These are phyloP conservation scores for Cenchrus purpureus DNA, from an alignment of 176 grass and related monocot species.

Conservation along the genomic window DNA sequence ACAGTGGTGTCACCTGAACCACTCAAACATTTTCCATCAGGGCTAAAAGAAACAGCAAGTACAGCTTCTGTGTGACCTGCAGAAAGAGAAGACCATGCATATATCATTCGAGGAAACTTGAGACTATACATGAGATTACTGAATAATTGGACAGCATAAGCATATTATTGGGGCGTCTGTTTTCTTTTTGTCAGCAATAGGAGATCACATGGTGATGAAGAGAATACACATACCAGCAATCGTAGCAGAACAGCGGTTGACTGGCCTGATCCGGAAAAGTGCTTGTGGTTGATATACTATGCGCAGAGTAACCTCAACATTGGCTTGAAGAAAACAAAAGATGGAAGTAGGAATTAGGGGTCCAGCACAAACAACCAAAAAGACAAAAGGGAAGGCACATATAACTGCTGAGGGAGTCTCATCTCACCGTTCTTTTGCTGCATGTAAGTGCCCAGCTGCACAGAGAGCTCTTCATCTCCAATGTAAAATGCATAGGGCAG, in stretches of 20 bases:
- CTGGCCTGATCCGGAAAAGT: slow-evolving; percentile 81
- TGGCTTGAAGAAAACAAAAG: slow-evolving; percentile 49
- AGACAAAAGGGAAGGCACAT: not conserved
- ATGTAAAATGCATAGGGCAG: slow-evolving; percentile 91
- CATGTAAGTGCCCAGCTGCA: slow-evolving; percentile 78
- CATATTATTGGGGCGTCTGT: not conserved
- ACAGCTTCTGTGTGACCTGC: slow-evolving; percentile 96
- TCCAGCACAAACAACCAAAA: not conserved
- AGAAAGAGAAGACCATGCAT: slow-evolving; percentile 9
- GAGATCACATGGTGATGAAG: not conserved
- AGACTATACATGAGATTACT: not conserved
- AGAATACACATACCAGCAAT: slow-evolving; percentile 73
- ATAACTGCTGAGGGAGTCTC: not conserved
- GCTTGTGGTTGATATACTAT: slow-evolving; percentile 96
- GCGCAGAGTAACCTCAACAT: slow-evolving; percentile 75
- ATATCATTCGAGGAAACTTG: not conserved
- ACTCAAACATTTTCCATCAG: slow-evolving; percentile 76
- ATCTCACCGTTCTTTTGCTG: slow-evolving; percentile 73
- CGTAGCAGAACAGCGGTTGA: slow-evolving; percentile 86
- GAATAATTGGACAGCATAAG: not conserved
- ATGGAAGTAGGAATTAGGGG: slow-evolving; percentile 17
- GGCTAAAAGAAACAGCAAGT: slow-evolving; percentile 88
- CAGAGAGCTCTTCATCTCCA: slow-evolving; percentile 78
- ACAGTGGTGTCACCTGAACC: slow-evolving; percentile 93
- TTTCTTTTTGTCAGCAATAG: not conserved